Conservation (phyloP, 306 rosid species). For the Senna tora region DNA sequence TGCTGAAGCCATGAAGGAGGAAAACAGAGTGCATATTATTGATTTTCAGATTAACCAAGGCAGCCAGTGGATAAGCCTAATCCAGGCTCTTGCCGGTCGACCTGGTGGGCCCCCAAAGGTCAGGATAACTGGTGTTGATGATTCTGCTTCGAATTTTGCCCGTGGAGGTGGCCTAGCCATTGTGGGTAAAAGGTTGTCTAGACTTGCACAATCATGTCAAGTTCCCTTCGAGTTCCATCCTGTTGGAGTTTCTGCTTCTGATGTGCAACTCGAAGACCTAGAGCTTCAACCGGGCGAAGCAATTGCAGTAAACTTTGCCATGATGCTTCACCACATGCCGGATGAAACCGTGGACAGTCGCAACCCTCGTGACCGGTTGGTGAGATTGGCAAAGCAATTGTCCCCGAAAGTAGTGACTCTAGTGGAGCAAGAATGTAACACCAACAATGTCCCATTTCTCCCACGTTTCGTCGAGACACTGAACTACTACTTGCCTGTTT, state of each 20-base stretch:
- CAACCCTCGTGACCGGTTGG: conserved; percentile 78
- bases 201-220: conserved; percentile 66
- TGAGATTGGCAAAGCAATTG: conserved; percentile 71
- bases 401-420: conserved; percentile 90
- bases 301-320: conserved; percentile 84
- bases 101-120: conserved; percentile 88
- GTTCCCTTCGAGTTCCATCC: conserved; percentile 90
- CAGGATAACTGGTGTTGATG: conserved; percentile 78
- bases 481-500: conserved; percentile 63
- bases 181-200: conserved; percentile 65
- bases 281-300: conserved; percentile 72
- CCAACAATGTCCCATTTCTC: conserved; percentile 66
- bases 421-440: conserved; percentile 80
- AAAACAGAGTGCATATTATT: conserved; percentile 74
- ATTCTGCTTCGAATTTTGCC: conserved; percentile 65
- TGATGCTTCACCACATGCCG: conserved; percentile 81
- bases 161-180: conserved; percentile 79
- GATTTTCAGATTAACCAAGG: conserved; percentile 93
- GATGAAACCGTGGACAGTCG: conserved; percentile 73
- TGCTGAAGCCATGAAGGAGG: conserved; percentile 87
- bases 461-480: conserved; percentile 74
- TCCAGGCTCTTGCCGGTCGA: conserved; percentile 80
- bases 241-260: conserved; percentile 53
- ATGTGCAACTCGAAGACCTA: conserved; percentile 70
- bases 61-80: conserved; percentile 79